Conservation (phyloP, 148 eudicot species). For the Spergularia bocconei region DNA sequence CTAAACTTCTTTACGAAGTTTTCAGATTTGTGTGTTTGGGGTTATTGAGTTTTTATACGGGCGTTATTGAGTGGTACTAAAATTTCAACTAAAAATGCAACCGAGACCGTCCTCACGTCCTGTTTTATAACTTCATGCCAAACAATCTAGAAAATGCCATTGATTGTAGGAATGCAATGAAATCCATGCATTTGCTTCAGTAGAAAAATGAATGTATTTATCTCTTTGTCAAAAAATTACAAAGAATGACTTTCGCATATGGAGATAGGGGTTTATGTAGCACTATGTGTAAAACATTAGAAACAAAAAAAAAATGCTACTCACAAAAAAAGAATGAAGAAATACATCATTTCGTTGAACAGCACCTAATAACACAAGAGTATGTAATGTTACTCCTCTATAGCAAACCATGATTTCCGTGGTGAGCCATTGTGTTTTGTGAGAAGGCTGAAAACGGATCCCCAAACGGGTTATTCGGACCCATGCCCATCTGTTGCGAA, state of each 20-base stretch:
- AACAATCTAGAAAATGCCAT: too few relatives aligned
- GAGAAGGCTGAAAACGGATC: constrained; percentile 54
- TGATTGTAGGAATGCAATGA: neutral
- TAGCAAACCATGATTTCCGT: constrained; percentile 55
- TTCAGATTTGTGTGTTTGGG: too few relatives aligned
- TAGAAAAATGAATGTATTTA: neutral
- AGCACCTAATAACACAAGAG: neutral
- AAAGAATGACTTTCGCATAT: constrained; percentile 12
- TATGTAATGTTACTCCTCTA: constrained; percentile 25
- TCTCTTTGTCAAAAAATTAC: constrained; percentile 9
- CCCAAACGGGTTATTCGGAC: constrained; percentile 66
- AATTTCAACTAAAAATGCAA: too few relatives aligned
- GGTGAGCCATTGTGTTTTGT: constrained; percentile 41
- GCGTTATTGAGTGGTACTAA: too few relatives aligned
- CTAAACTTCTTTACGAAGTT: too few relatives aligned
- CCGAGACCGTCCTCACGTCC: too few relatives aligned
- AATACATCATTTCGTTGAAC: constrained; percentile 13
- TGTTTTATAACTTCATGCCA: neutral
- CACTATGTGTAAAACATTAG: neutral
- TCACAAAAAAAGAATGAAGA: constrained; percentile 28
- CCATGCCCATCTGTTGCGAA: constrained; percentile 26
- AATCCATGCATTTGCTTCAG: neutral
- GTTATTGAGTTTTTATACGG: too few relatives aligned
- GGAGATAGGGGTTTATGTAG: neutral
- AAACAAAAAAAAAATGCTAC: constrained; percentile 15